Evolutionary conservation across 169 alveolate genomes (phyloP).

Genomic region (Miamiensis avidus): DNA sequence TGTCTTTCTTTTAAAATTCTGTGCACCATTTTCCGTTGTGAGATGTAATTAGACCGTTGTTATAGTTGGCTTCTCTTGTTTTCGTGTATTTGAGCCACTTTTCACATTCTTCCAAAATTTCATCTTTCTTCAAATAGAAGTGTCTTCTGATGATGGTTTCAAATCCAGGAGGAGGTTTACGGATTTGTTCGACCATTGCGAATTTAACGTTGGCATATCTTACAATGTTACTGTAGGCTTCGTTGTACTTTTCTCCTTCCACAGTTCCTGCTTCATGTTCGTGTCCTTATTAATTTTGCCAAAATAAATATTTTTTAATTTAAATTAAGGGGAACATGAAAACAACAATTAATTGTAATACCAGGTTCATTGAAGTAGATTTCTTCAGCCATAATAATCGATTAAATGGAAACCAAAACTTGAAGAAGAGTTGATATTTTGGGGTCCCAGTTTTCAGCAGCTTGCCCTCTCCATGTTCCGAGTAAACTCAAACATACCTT

Average conservation of each 20-base stretch:
- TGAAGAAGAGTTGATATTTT: conserved; percentile 81
- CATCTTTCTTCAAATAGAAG: conserved; percentile 82
- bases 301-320: no score
- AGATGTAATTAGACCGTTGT: conserved; percentile 63
- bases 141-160: conserved; percentile 76
- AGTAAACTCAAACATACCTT: conserved; percentile 88
- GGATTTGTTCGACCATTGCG: conserved; percentile 87
- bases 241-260: conserved; percentile 85
- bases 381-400: conserved; percentile 87
- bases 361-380: conserved; percentile 91
- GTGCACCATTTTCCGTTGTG: conserved; percentile 77
- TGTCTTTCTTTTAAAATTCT: conserved; percentile 66
- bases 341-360: no score
- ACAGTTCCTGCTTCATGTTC: conserved; percentile 87
- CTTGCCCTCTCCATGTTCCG: conserved; percentile 91
- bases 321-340: no score
- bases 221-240: conserved; percentile 85
- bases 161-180: conserved; percentile 86
- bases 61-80: conserved; percentile 67
- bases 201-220: conserved; percentile 83
- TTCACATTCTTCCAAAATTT: conserved; percentile 74
- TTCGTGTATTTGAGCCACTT: conserved; percentile 82
- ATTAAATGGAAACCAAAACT: conserved; percentile 87
- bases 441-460: conserved; percentile 92
- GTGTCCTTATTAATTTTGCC: no score